Percentiles rank a stretch among this genome's conserved stretches.
These are phyloP conservation scores for Aspergillus unguis DNA, from an alignment of 2,329 filamentous ascomycete genomes.

Conservation along the genomic window DNA sequence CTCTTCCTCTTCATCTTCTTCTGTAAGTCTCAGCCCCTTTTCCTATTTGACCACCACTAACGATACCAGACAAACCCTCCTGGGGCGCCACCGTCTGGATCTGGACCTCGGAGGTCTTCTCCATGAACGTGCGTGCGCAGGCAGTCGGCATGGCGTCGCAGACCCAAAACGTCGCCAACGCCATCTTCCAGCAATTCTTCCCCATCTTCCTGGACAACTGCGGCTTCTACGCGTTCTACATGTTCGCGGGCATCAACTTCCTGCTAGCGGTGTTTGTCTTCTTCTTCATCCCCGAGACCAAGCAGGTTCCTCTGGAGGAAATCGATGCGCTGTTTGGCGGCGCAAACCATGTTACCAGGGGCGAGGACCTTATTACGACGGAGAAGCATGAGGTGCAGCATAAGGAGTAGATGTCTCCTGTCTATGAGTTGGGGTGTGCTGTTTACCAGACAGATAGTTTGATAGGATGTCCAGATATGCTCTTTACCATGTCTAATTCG, in stretches of 20 bases:
- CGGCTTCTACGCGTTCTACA: slow-evolving; percentile 56
- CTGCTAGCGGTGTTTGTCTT: slow-evolving; percentile 50
- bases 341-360: slow-evolving; percentile 34
- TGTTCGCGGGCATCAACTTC: slow-evolving; percentile 53
- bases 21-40: slow-evolving; percentile 20
- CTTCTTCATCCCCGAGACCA: slow-evolving; percentile 54
- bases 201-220: slow-evolving; percentile 62
- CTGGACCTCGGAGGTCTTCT: slow-evolving; percentile 67
- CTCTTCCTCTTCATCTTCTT: slow-evolving; percentile 62
- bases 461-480: no score
- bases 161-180: slow-evolving; percentile 63
- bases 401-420: background rate
- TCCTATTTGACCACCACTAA: background rate
- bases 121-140: slow-evolving; percentile 68
- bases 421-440: no score
- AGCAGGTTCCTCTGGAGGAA: slow-evolving; percentile 39
- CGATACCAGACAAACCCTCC: slow-evolving; percentile 60
- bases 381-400: slow-evolving; percentile 20
- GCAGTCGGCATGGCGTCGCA: slow-evolving; percentile 65
- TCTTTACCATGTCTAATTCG: no score
- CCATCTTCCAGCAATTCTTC: slow-evolving; percentile 68
- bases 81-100: slow-evolving; percentile 71
- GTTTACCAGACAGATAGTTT: no score
- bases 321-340: slow-evolving; percentile 40
- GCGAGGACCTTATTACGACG: slow-evolving; percentile 29